A percentile compares a stretch with the other conserved stretches of the same genome.
Conservation (phyloP, 208 protist species). For the Jaenimonas drosophilae region DNA sequence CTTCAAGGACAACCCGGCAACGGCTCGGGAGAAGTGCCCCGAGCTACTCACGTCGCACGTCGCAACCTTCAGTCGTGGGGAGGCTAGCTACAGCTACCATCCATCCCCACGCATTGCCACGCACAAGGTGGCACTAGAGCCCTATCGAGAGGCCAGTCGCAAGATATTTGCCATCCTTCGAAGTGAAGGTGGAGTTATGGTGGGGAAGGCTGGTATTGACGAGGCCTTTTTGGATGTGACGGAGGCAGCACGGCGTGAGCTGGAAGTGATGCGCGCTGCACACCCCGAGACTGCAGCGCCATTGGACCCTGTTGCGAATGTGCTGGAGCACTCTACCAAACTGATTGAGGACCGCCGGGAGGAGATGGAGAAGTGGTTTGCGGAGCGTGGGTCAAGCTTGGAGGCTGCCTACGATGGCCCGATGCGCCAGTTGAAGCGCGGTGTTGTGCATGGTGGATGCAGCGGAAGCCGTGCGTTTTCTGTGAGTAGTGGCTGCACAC, state of each 20-base stretch:
- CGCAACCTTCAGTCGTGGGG: constrained; percentile 23
- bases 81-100: constrained; percentile 24
- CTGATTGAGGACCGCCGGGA: constrained; percentile 36
- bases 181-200: constrained; percentile 22
- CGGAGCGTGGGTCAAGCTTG: constrained; percentile 26
- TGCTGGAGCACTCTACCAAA: constrained; percentile 38
- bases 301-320: constrained; percentile 21
- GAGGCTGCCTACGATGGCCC: constrained; percentile 36
- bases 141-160: constrained; percentile 71
- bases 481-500: neutral
- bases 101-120: constrained; percentile 17
- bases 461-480: constrained; percentile 19
- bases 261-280: constrained; percentile 16
- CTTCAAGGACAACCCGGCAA: constrained; percentile 15
- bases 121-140: constrained; percentile 78
- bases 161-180: constrained; percentile 61
- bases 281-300: neutral
- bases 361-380: constrained; percentile 43
- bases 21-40: constrained; percentile 1
- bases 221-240: constrained; percentile 87
- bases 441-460: constrained; percentile 7
- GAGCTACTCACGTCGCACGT: constrained; percentile 12
- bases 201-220: constrained; percentile 76
- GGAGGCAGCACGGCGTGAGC: constrained; percentile 32
- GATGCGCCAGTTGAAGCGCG: constrained; percentile 31